Evolutionary conservation across 2,329 filamentous ascomycete species (phyloP), one percentile per base, ranked within the genome.

Genomic region (Lachnum nothofagi): DNA sequence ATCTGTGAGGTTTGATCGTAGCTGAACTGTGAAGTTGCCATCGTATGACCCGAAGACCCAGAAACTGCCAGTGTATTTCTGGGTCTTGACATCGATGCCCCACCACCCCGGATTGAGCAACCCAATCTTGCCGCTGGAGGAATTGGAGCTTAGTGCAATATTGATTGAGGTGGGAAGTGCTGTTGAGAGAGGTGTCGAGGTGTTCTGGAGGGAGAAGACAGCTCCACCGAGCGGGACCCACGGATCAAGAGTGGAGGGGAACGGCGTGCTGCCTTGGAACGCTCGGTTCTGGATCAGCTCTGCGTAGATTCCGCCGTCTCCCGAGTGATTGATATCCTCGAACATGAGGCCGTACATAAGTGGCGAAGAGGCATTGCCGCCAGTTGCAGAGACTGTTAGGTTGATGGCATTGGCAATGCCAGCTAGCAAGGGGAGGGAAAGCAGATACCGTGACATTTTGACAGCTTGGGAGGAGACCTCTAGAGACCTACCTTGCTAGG

Each of bases 241-340:
- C 19, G 60, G 45, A 68, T 73, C 58, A 68, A 46, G 72, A 68
- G 54, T 76, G 70, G 29, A 82, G 65, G 29, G 73, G 67, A 23
- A 80, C 64, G 10, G 53, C 14, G 44, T 73, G 14, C 60, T 56
- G 17, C 68, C 65, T 64, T 88, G 85, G 60, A 88, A 87, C 9
- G 83, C 85, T 42, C 83, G 76, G 65, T 88, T 88, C 44, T 75
- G 77, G 48, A 88, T 77, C 48, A 88, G 66, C 61, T 88, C 83
- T 42, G 80, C 84, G 62, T 88, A 88, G 22, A 63, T 61, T 6
- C 60, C 62, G 12, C 62, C 61, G 45, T 64, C 62, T 4, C 62
- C 61, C 10, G 60, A 63, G 41, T 63, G 56, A 19, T 57, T 63
- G 31, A 63, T 65, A 29, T 64, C 61, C 42, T 65, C 62, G 37